Percentiles rank a stretch among this genome's conserved stretches.
phyloP scores from a whole-genome alignment of 2,329 filamentous ascomycete genomes.

The Juglanconis sp. region DNA sequence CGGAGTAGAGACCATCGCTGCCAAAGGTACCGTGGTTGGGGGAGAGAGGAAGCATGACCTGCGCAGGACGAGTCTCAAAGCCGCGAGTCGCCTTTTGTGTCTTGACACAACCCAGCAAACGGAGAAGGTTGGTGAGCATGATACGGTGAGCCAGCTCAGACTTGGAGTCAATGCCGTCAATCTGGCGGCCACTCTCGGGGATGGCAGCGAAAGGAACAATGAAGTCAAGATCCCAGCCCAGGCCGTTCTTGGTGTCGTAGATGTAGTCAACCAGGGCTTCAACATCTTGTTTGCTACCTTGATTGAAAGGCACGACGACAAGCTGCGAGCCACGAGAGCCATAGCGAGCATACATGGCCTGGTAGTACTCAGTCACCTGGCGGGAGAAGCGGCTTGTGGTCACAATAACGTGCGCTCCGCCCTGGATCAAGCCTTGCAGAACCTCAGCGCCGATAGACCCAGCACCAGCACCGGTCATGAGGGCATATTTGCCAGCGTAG shows the following conservation, averaged over 20 bases:
- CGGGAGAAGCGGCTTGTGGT: constrained; percentile 96
- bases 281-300: constrained; percentile 96
- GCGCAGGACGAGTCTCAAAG: constrained; percentile 92
- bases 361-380: constrained; percentile 98
- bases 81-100: constrained; percentile 81
- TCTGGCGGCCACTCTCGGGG: constrained; percentile 94
- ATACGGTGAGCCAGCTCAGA: constrained; percentile 97
- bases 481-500: constrained; percentile 90
- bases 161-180: constrained; percentile 93
- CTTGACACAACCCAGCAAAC: constrained; percentile 88
- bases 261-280: constrained; percentile 94
- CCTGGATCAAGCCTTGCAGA: constrained; percentile 90
- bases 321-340: constrained; percentile 93
- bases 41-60: constrained; percentile 92
- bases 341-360: constrained; percentile 94
- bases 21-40: constrained; percentile 99
- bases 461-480: constrained; percentile 97
- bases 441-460: constrained; percentile 98
- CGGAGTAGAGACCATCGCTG: constrained; percentile 95
- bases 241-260: constrained; percentile 91
- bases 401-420: constrained; percentile 93
- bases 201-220: constrained; percentile 97
- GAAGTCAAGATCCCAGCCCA: constrained; percentile 97
- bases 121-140: constrained; percentile 96
- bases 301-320: constrained; percentile 97